Base-by-base conservation (phyloP, 202 grass and related monocot species). In the Schoenoplectus tabernaemontani region DNA sequence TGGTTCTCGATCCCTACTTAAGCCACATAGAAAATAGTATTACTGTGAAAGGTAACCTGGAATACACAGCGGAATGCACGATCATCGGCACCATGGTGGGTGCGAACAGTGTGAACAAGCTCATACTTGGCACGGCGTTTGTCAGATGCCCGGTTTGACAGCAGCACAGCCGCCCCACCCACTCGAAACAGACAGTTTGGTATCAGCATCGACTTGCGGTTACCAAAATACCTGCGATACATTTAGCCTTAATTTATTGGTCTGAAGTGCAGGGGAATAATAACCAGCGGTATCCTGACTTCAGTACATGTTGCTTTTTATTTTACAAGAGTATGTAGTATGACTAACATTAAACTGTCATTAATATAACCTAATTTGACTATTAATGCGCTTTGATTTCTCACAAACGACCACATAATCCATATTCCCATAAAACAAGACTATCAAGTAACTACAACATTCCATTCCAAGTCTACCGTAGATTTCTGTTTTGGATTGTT, bases 141-240 rank as follows among this genome's bases (percentile, higher is more conserved):
- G 69, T 98, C 95, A 30, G 78, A 71, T 5, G 68, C 66, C 54
- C 85, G 87, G 83, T 95, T 98, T 16, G 95, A 94, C n/a, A 98
- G 88, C 12, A 98, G 76, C 80, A 95, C 84, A 9, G 95, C 91
- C 0, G 96, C 85, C 32, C 84, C 85, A 22, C 96, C 96, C 43
- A 95, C 85, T 62, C 96, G 91, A 88, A 98, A 95, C 2, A 95
- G 81, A 75, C 96, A 98, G 78, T 95, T 98, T 57, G 96, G 96
- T 36, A 98, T 95, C 37, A 98, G 84, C 96, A 98, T 98, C 10
- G 96, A 83, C 86, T 98, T 98, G 81, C 88, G 87, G 83, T 92
- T 92, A 10, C 96, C 96, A 65, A 92, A 95, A 64, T 80, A 80
- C 78, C 78, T 80, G 19, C 7, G 34, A 65, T 19, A 51, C 8